These are phyloP conservation scores for Scheffersomyces amazonensis DNA, from an alignment of 805 yeast species.

Conservation along the genomic window DNA sequence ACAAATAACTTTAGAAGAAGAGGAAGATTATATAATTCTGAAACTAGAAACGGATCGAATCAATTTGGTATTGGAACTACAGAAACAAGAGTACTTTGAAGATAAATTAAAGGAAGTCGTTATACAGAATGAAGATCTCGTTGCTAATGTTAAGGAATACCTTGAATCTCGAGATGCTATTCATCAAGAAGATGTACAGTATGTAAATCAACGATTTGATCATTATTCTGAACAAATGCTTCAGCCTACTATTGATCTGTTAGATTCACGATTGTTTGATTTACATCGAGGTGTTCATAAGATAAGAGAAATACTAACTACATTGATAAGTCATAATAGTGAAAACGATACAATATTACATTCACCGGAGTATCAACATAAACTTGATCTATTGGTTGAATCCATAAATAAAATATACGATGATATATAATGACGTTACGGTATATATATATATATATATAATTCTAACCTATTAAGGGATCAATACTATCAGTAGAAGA, in stretches of 20 bases:
- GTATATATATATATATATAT: not conserved
- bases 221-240: constrained; percentile 10
- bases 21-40: constrained; percentile 12
- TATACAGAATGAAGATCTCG: constrained; percentile 30
- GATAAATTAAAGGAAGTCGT: constrained; percentile 30
- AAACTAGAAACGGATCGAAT: constrained; percentile 27
- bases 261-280: constrained; percentile 12
- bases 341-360: constrained; percentile 3
- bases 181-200: constrained; percentile 12
- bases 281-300: constrained; percentile 7
- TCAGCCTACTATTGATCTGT: constrained; percentile 9
- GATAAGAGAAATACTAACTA: constrained; percentile 4
- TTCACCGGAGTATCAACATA: constrained; percentile 13
- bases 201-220: constrained; percentile 8
- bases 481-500: not conserved
- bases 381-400: constrained; percentile 12
- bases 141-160: constrained; percentile 30
- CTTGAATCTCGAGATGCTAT: constrained; percentile 18
- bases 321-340: not conserved
- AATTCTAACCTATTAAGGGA: not conserved
- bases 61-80: constrained; percentile 34
- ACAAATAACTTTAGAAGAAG: constrained; percentile 2
- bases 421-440: not conserved
- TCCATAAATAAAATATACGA: constrained; percentile 13
- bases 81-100: constrained; percentile 31